A percentile compares a stretch with the other conserved stretches of the same genome.
Conservation (phyloP, 352 stramenopile species). For the Phytophthora hibernalis region DNA sequence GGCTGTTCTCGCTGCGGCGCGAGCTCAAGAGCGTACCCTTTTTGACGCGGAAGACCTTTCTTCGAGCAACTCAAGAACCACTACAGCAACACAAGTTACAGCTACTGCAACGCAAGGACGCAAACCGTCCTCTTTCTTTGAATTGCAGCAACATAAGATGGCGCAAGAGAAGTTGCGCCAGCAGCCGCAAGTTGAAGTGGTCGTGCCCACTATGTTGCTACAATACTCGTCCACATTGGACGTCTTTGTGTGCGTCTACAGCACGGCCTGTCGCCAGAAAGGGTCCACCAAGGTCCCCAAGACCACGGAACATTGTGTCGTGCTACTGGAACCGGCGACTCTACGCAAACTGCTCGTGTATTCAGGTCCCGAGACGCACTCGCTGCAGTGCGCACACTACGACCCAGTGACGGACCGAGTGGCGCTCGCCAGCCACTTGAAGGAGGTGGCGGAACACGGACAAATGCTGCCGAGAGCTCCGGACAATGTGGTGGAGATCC, state of each 20-base stretch:
- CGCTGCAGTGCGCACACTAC: constrained; percentile 53
- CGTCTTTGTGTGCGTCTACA: constrained; percentile 75
- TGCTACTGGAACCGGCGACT: constrained; percentile 71
- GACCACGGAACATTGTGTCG: constrained; percentile 44
- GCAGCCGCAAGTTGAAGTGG: constrained; percentile 6
- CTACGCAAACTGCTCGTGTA: constrained; percentile 67
- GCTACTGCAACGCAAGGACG: neutral
- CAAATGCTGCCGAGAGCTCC: constrained; percentile 27
- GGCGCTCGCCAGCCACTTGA: constrained; percentile 46
- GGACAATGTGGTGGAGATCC: constrained; percentile 55
- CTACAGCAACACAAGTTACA: neutral
- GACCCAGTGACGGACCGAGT: constrained; percentile 49
- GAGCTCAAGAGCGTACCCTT: constrained; percentile 66
- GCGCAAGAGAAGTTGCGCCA: constrained; percentile 13
- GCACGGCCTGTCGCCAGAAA: constrained; percentile 12
- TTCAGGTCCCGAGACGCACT: constrained; percentile 45
- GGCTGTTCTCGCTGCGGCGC: constrained; percentile 75
- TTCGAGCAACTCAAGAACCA: constrained; percentile 1
- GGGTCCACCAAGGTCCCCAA: constrained; percentile 5
- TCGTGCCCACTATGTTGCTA: constrained; percentile 40
- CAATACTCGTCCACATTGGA: constrained; percentile 53
- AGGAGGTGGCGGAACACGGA: constrained; percentile 2
- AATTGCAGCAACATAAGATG: constrained; percentile 20
- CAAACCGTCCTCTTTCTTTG: constrained; percentile 26
- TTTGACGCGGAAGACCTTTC: constrained; percentile 36